Evolutionary conservation across 2,329 filamentous ascomycete species (phyloP).

Genomic region (Pseudocercospora macadamiae): DNA sequence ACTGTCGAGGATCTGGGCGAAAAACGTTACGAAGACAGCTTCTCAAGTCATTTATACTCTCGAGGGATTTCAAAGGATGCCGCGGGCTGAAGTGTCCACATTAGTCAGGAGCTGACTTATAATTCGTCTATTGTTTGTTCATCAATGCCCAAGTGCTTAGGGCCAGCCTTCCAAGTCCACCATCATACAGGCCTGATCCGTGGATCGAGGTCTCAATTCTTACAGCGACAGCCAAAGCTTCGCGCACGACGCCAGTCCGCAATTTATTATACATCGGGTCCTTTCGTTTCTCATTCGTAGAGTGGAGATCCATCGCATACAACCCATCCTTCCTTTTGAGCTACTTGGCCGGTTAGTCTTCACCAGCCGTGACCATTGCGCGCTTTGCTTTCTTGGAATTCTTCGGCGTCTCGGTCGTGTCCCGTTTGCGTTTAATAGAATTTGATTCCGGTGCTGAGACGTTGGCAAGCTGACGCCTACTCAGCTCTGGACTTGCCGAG

Average conservation of each 20-base stretch:
- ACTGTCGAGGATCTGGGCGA: no score
- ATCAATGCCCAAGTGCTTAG: not conserved
- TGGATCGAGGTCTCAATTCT: not conserved
- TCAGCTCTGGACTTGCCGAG: slow-evolving; percentile 35
- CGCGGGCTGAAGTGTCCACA: not conserved
- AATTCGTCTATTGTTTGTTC: not conserved
- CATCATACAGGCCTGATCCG: not conserved
- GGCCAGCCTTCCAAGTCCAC: not conserved
- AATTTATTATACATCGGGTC: not conserved
- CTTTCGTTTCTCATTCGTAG: not conserved
- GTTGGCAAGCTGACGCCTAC: slow-evolving; percentile 25
- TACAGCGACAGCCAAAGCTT: not conserved
- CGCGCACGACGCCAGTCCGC: not conserved
- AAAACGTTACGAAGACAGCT: no score
- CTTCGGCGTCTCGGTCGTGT: slow-evolving; percentile 20
- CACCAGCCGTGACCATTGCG: not conserved
- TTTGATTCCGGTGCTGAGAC: slow-evolving; percentile 7
- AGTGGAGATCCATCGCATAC: slow-evolving; percentile 6
- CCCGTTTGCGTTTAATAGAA: slow-evolving; percentile 29
- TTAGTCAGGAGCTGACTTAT: not conserved
- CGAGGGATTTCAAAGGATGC: no score
- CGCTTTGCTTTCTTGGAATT: slow-evolving; percentile 17
- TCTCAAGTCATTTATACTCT: no score
- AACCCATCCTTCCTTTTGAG: not conserved
- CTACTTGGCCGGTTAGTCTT: not conserved